Conservation (phyloP, 2,329 filamentous ascomycete species). For the Scytalidium sp. region DNA sequence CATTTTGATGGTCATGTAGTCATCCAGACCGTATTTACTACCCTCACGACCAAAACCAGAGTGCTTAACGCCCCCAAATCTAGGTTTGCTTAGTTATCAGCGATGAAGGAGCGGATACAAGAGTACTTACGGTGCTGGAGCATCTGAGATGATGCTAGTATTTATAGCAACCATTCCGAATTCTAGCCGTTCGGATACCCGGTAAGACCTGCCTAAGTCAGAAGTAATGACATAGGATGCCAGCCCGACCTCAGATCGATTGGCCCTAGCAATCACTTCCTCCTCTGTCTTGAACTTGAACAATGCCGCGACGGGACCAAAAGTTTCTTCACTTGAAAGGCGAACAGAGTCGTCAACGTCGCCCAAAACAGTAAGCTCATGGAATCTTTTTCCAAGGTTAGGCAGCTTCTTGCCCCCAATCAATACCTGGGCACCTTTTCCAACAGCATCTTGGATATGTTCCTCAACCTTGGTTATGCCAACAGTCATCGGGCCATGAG, state of each 20-base stretch:
- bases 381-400: conserved; percentile 81
- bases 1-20: conserved; percentile 50
- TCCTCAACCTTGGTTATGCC: conserved; percentile 79
- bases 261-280: conserved; percentile 83
- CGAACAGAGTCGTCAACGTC: conserved; percentile 85
- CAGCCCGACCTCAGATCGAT: conserved; percentile 78
- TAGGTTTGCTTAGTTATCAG: no score
- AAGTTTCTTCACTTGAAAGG: conserved; percentile 85
- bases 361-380: conserved; percentile 82
- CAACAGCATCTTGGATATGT: conserved; percentile 76
- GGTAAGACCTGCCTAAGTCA: conserved; percentile 55
- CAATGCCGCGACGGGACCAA: conserved; percentile 87
- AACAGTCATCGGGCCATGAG: conserved; percentile 84
- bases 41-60: conserved; percentile 53
- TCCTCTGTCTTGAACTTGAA: conserved; percentile 88
- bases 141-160: conserved; percentile 61
- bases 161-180: conserved; percentile 88
- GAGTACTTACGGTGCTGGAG: conserved; percentile 51
- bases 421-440: conserved; percentile 73
- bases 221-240: conserved; percentile 90
- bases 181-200: conserved; percentile 68
- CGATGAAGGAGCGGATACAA: no score
- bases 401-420: conserved; percentile 72
- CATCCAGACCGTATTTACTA: conserved; percentile 50
- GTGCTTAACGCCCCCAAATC: conserved; percentile 56